Base-by-base conservation (phyloP, 75 land plant genomes). In the Pinus albicaulis region DNA sequence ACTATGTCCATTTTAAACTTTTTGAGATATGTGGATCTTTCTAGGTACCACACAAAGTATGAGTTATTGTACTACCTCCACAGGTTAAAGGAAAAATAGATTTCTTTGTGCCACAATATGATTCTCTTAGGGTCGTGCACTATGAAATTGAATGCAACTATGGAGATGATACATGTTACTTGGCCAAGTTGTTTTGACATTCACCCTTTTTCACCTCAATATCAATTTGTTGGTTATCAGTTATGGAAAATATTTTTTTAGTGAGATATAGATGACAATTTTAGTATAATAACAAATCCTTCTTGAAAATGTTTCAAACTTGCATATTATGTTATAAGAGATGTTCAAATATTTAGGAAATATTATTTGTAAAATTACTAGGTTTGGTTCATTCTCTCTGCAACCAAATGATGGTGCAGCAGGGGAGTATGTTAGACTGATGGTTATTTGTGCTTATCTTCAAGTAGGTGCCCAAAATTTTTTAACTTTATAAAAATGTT, bases 401-500 rank as follows among this genome's bases (percentile, higher is more conserved):
- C 81, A 79, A 74, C 81, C 81, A 14, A 79, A 79, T 79, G 80
- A 80, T 61, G 81, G 81, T 76, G 80, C 81, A 16, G 81, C 80
- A 25, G 88, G 86, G 25, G 88, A 86, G 69, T 84, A 86, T 74
- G 75, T 78, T 57, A 86, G 88, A 23, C 81, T 86, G 2, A 84
- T 86, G 88, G 88, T 86, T 48, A 84, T 86, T 68, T 80, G 83
- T 24, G 88, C 88, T 17, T 86, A 86, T 81, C 86, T 84, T 55
- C 82, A 76, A 23, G 88, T 86, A 79, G 56, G 78, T 44, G 22
- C 48, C 53, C 57, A 14, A 72, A 44, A 22, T 11, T 11, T 22
- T 66, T 7, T 12, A 34, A 66, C 38, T 16, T 38, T 2, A 19
- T 20, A 17, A 7, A 34, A 38, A 36, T 41, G 14, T 19, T 38